Evolutionary conservation across 1,284 basidiomycete genomes (phyloP), one percentile per base, ranked within the genome.

Genomic region (Fistulinella cinereoalba): DNA sequence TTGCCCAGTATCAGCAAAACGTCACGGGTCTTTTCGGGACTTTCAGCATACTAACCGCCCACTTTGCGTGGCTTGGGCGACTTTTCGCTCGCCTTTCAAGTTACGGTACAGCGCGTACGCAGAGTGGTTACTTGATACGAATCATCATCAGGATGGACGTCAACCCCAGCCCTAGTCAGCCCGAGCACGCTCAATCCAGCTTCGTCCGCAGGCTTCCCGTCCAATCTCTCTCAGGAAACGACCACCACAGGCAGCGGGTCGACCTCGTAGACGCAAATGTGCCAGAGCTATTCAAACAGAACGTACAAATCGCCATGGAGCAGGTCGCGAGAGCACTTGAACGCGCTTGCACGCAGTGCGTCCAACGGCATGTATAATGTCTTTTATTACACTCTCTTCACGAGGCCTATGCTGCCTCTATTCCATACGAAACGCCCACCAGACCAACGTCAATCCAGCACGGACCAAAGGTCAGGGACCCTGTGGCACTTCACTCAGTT

Each of bases 241-340:
- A 37, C 46, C 29, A 34, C 16, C 7, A 27, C 25, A 12, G 12
- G 7, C 25, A 27, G 7, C 12, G 25, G 49, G 1, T 51, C 56
- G 10, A 50, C 4, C 62, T 65, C 31, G 48, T 34, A 11, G 74
- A 77, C 50, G 64, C 65, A 29, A 76, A 74, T 50, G 70, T 73
- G n/a, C 70, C 73, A 0, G 71, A 74, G 22, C 47, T 64, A 27
- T 75, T 78, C 65, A 74, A 69, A 47, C 71, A 75, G 29, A 72
- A 73, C 54, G 58, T 75, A 19, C 68, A 73, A 37, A 44, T 72
- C 23, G 69, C 66, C 6, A 66, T 71, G 44, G 63, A 63, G 11
- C 69, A 71, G 5, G 60, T 75, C 15, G 55, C 55, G 12, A 61
- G 72, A 16, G 64, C n/a, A n/a, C n/a, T n/a, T 75, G 8, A 71